phyloP scores from a whole-genome alignment of 345 rosid species.

The Orychophragmus violaceus region DNA sequence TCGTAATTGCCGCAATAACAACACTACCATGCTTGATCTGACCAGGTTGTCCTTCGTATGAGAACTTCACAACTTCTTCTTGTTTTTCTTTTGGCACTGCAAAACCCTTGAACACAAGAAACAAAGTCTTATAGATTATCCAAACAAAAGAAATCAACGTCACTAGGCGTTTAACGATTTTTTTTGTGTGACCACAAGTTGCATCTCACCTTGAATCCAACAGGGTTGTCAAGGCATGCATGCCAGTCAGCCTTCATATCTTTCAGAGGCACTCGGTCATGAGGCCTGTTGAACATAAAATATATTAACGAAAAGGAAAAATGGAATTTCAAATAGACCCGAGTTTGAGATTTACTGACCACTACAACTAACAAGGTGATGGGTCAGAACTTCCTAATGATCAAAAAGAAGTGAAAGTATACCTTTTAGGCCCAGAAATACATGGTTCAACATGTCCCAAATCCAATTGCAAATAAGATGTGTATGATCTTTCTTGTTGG shows the following conservation, averaged over 20 bases:
- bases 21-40: constrained; percentile 71
- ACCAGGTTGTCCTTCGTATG: constrained; percentile 55
- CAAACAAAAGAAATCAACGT: not conserved
- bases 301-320: not conserved
- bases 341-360: not conserved
- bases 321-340: not conserved
- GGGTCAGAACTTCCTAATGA: not conserved
- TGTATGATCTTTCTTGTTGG: constrained; percentile 57
- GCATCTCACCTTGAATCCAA: constrained; percentile 71
- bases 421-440: constrained; percentile 91
- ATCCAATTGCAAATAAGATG: constrained; percentile 71
- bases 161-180: not conserved
- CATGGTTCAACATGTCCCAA: constrained; percentile 78
- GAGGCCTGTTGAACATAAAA: constrained; percentile 44
- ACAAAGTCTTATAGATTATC: not conserved
- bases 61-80: constrained; percentile 49
- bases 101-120: constrained; percentile 49
- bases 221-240: constrained; percentile 63
- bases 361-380: not conserved
- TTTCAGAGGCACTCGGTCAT: constrained; percentile 72
- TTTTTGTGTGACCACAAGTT: not conserved
- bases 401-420: not conserved
- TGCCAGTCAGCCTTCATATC: constrained; percentile 93
- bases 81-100: constrained; percentile 64
- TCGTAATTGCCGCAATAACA: constrained; percentile 76